phyloP scores from a whole-genome alignment of 371 early-diverging fungal species.

The Cokeromyces recurvatus region DNA sequence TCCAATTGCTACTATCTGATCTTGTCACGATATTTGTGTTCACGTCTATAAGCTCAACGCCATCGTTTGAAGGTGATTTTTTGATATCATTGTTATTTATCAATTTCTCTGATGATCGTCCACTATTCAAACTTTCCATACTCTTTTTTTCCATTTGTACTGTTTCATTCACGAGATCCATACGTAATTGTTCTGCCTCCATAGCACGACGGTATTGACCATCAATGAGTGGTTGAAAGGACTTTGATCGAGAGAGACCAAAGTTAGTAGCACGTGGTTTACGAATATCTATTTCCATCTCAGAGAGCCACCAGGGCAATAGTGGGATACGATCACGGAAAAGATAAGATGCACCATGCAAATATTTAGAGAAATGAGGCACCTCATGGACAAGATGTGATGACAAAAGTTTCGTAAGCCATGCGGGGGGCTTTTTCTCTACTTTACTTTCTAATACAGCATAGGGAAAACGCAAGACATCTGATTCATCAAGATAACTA shows the following conservation, averaged over 20 bases:
- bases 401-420: constrained; percentile 88
- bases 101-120: neutral
- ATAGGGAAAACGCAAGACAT: constrained; percentile 92
- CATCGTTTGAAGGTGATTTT: too few species aligned
- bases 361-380: constrained; percentile 97
- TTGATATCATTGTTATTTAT: neutral
- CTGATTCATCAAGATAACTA: constrained; percentile 68
- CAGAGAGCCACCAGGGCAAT: constrained; percentile 98
- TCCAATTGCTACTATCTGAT: constrained; percentile 2
- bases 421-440: constrained; percentile 88
- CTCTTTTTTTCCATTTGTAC: neutral
- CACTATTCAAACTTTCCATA: neutral
- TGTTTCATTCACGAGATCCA: constrained; percentile 9
- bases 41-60: neutral
- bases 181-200: constrained; percentile 28
- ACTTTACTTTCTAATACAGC: constrained; percentile 98
- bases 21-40: neutral
- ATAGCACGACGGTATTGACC: constrained; percentile 41
- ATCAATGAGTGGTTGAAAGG: constrained; percentile 46
- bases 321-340: constrained; percentile 81
- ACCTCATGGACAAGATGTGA: constrained; percentile 94
- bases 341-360: constrained; percentile 93
- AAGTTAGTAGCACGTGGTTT: constrained; percentile 54
- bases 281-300: constrained; percentile 91
- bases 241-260: constrained; percentile 43